Conservation (phyloP, 208 protist genomes). For the Jaenimonas drosophilae region DNA sequence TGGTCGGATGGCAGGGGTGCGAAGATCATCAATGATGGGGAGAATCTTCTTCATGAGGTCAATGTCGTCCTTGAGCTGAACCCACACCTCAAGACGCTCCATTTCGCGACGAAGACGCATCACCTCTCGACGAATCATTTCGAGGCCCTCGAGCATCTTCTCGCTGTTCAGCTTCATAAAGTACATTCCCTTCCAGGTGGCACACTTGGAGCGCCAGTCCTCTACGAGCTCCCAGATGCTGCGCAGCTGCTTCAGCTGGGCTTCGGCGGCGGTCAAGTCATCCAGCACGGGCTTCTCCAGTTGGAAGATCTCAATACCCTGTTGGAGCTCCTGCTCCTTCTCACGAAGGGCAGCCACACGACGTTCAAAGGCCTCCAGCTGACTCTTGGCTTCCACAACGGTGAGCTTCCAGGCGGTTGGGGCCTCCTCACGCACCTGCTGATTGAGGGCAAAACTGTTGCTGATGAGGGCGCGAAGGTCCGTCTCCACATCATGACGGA, state of each 20-base stretch:
- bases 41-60: slow-evolving; percentile 93
- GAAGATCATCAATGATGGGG: slow-evolving; percentile 95
- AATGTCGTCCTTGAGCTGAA: slow-evolving; percentile 90
- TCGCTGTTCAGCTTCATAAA: slow-evolving; percentile 90
- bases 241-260: slow-evolving; percentile 79
- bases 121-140: slow-evolving; percentile 74
- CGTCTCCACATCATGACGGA: slow-evolving; percentile 89
- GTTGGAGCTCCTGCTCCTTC: slow-evolving; percentile 71
- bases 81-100: slow-evolving; percentile 91
- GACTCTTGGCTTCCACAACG: slow-evolving; percentile 67
- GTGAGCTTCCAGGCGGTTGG: slow-evolving; percentile 60
- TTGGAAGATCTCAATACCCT: slow-evolving; percentile 94
- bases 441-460: slow-evolving; percentile 64
- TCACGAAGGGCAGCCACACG: slow-evolving; percentile 59
- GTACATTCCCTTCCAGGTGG: slow-evolving; percentile 82
- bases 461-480: slow-evolving; percentile 82
- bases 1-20: slow-evolving; percentile 87
- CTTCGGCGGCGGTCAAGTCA: slow-evolving; percentile 80
- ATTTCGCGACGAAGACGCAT: slow-evolving; percentile 85
- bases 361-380: slow-evolving; percentile 67
- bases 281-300: slow-evolving; percentile 89
- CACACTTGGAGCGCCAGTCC: slow-evolving; percentile 86
- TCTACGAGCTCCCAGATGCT: slow-evolving; percentile 88
- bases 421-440: slow-evolving; percentile 81
- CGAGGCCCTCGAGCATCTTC: slow-evolving; percentile 88